Percentiles rank a stretch among this genome's conserved stretches.
phyloP scores from a whole-genome alignment of 2,329 filamentous ascomycete species.

The Cercospora berteroae region DNA sequence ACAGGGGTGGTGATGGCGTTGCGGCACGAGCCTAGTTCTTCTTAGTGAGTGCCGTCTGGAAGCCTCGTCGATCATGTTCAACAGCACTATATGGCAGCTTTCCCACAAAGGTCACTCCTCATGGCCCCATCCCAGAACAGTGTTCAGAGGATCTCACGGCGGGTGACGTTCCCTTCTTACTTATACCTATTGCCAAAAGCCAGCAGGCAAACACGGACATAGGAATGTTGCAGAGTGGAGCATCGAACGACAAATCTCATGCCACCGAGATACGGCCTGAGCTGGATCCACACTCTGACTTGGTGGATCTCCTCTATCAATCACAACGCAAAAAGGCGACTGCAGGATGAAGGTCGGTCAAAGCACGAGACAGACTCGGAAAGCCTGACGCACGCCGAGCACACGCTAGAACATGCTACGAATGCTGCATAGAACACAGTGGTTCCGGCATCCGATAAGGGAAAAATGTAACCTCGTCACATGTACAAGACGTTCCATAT shows the following conservation, averaged over 20 bases:
- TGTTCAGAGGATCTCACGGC: neutral
- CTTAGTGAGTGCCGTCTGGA: neutral
- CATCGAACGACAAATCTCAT: conserved; percentile 7
- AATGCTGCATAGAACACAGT: conserved; percentile 16
- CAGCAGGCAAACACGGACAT: neutral
- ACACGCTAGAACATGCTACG: conserved; percentile 18
- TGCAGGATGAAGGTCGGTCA: conserved; percentile 20
- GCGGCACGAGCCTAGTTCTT: neutral
- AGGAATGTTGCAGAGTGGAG: neutral
- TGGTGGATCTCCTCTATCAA: conserved; percentile 4
- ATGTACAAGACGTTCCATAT: neutral
- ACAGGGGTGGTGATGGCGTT: neutral
- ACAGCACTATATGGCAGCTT: neutral
- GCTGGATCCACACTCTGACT: conserved; percentile 3
- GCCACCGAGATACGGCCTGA: conserved; percentile 21
- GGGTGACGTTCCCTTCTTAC: neutral
- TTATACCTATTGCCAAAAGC: neutral
- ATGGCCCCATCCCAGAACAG: neutral
- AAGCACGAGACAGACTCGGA: conserved; percentile 1
- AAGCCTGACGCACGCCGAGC: conserved; percentile 19
- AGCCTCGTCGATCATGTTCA: neutral
- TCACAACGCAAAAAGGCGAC: conserved; percentile 1
- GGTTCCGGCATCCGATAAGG: conserved; percentile 6
- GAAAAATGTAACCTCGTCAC: neutral
- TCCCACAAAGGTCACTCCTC: conserved; percentile 1